Evolutionary conservation across 371 early-diverging fungal genomes (phyloP), one percentile per base, ranked within the genome.

Genomic region (Haplosporangium sp.): DNA sequence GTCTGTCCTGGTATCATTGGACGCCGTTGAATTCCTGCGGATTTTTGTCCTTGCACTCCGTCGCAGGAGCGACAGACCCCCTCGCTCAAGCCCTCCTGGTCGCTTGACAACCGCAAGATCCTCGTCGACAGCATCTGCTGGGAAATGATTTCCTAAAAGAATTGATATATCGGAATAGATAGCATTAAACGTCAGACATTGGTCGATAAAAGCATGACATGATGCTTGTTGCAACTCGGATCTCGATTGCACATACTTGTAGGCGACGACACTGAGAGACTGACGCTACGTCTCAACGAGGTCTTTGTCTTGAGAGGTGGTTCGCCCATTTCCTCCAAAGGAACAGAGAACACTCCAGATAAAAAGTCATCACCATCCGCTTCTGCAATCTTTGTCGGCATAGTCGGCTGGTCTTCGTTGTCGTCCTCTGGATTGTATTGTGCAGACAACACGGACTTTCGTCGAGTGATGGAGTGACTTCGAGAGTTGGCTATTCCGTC

Each of bases 391-490:
- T 52, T 68, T 55, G 45, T 14, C 5, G 64, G 72, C 23, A 47
- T 64, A 45, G 48, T 64, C 11, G 64, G 63, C 46, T 38, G 62
- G 12, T 72, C 79, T 1, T 79, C 79, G 16, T 64, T 37, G 43
- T 79, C 79, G 1, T 72, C 69, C 38, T 79, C 72, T 1, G 79
- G 79, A 51, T 79, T 79, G 47, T 72, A 79, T 6, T 67, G 73
- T 6, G 79, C 64, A 0, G 79, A 79, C 3, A 79, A 59, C 8
- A 79, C 79, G 29, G 79, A 79, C 52, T 62, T 68, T 14, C 79
- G 67, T n/a, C 79, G 64, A 5, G 57, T 46, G 18, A 79, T 40
- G 1, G 73, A 79, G 8, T 53, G 14, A 21, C 57, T 72, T 43
- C 79, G 64, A 23, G 63, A 42, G 13, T 62, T 38, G 14, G 55